Evolutionary conservation across 139 green algal genomes (phyloP), one percentile per base, ranked within the genome.

Genomic region (Auxenochlorella pyrenoidosa): DNA sequence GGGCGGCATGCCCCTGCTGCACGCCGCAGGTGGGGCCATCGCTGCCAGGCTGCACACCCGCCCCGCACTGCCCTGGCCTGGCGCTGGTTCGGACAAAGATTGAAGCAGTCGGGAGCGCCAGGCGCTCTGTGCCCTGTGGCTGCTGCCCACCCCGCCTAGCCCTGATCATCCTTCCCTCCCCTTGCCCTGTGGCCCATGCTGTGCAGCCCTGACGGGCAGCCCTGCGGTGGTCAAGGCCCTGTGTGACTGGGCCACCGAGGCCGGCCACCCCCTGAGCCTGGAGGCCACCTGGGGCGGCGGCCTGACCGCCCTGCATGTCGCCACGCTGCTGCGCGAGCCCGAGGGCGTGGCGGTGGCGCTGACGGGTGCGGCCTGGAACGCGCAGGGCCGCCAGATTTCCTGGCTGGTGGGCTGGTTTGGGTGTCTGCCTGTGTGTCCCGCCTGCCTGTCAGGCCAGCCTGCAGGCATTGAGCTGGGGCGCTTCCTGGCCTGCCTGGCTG

Each of bases 241-340:
- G 78, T 73, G 85, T 34, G 36, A 59, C 1, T 89, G 85, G 85
- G 85, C 85, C 36, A 43, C 65, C 2, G 32, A 10, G 12, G 85
- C 54, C 26, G 73, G 65, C 65, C n/a, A 19, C 22, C 3, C 51
- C 0, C 70, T 80, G 47, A 13, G 21, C 12, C 47, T 80, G 36
- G 71, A 81, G 4, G 70, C 68, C 15, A 30, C 34, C 58, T 77
- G 47, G 70, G 70, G 58, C 70, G 70, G 70, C 47, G 76, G 84
- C 58, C 78, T 89, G 19, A 89, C 63, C 0, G 68, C 85, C 24
- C 36, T 89, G 43, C 85, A 89, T 38, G 71, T 89, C 22, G 70
- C 70, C 8, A 36, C 85, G 4, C 76, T 89, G 85, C 78, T 89
- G 73, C 43, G 44, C 8, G 54, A 85, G 75, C 75, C 75, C 3